phyloP scores from a whole-genome alignment of 257 asterid species.

The Fraxinus pennsylvanica region DNA sequence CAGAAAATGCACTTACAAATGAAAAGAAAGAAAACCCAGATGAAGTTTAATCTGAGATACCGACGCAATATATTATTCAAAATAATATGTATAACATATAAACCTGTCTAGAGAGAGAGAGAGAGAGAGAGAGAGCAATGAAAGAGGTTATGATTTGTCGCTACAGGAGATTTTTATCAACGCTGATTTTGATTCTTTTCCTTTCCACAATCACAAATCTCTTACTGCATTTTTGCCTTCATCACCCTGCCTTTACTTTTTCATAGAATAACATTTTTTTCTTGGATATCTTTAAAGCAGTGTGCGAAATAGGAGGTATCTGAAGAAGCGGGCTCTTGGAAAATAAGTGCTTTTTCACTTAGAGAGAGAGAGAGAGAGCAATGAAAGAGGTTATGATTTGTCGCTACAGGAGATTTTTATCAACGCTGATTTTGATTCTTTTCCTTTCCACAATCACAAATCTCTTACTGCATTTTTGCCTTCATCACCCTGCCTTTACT shows the following conservation, averaged over 20 bases:
- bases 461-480: conserved; percentile 18
- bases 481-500: neutral
- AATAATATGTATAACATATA: neutral
- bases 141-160: conserved; percentile 8
- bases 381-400: conserved; percentile 10
- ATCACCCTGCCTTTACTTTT: conserved; percentile 3
- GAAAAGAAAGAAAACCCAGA: conserved; percentile 32
- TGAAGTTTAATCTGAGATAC: conserved; percentile 22
- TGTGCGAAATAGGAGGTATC: conserved; percentile 41
- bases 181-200: neutral
- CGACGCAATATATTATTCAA: conserved; percentile 21
- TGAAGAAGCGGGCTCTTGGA: conserved; percentile 44
- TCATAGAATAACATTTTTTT: conserved; percentile 5
- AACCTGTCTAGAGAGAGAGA: neutral
- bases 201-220: conserved; percentile 7
- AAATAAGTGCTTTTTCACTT: neutral
- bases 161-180: conserved; percentile 12
- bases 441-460: neutral
- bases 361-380: conserved; percentile 10
- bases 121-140: conserved; percentile 21
- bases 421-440: neutral
- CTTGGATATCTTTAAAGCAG: conserved; percentile 24
- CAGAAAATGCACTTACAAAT: neutral
- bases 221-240: conserved; percentile 7
- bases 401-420: conserved; percentile 9